These are phyloP conservation scores for Mucor plumbeus DNA, from an alignment of 371 early-diverging fungal species.

Conservation along the genomic window DNA sequence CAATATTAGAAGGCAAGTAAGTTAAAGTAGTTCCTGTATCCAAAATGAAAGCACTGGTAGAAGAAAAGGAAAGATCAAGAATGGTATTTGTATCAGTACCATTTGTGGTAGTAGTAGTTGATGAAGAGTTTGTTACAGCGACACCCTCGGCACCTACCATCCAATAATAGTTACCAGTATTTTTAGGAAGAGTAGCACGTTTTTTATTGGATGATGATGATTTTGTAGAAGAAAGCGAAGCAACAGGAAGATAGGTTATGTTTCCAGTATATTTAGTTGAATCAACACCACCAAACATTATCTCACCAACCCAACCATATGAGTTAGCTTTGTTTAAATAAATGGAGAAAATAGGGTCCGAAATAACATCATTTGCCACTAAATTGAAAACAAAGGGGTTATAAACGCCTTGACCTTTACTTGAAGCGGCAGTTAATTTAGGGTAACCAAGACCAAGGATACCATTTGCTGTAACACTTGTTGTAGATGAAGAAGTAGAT, in stretches of 20 bases:
- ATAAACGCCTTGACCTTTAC: slow-evolving; percentile 30
- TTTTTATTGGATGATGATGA: slow-evolving; percentile 4
- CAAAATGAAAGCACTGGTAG: slow-evolving; percentile 38
- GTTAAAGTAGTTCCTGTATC: slow-evolving; percentile 58
- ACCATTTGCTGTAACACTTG: slow-evolving; percentile 35
- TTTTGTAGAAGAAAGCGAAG: slow-evolving; percentile 17
- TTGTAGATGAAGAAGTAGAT: background rate
- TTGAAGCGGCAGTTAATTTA: slow-evolving; percentile 37
- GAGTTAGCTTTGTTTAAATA: slow-evolving; percentile 37
- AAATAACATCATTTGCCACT: slow-evolving; percentile 38
- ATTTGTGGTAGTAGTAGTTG: background rate
- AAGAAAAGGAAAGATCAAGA: slow-evolving; percentile 1
- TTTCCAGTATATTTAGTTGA: slow-evolving; percentile 56
- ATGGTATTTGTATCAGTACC: background rate
- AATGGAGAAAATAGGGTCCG: slow-evolving; percentile 43
- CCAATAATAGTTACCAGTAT: slow-evolving; percentile 44
- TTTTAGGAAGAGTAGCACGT: slow-evolving; percentile 7
- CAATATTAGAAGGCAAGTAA: slow-evolving; percentile 42
- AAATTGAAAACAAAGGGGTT: slow-evolving; percentile 51
- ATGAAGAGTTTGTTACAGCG: slow-evolving; percentile 17
- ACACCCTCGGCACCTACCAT: slow-evolving; percentile 52
- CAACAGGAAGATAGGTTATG: slow-evolving; percentile 53
- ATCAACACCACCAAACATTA: slow-evolving; percentile 67
- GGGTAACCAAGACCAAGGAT: slow-evolving; percentile 55
- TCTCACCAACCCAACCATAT: slow-evolving; percentile 54